Percentiles rank a stretch among this genome's conserved stretches.
These are phyloP conservation scores for Neckera pumila DNA, from an alignment of 225 moss, liverwort and hornwort genomes.

Conservation along the genomic window DNA sequence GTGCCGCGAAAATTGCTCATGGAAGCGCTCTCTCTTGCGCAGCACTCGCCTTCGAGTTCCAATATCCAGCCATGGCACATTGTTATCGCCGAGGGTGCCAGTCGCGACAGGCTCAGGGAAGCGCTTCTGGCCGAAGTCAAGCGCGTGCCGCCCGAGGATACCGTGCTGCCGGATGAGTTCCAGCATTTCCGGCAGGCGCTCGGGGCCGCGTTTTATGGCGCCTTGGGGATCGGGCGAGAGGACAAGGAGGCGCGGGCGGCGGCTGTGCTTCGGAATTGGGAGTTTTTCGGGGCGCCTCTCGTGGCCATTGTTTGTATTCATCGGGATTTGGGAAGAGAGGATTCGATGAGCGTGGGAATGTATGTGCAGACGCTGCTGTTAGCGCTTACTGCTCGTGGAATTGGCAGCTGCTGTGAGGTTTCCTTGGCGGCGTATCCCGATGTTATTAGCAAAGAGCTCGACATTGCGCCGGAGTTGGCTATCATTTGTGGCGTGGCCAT, in stretches of 20 bases:
- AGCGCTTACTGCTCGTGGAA: conserved; percentile 28
- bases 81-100: conserved; percentile 14
- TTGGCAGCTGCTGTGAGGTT: conserved; percentile 29
- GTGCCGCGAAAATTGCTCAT: conserved; percentile 19
- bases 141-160: conserved; percentile 2
- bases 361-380: conserved; percentile 35
- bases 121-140: conserved; percentile 2
- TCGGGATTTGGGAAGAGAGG: conserved; percentile 20
- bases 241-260: conserved; percentile 14
- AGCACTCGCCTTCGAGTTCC: conserved; percentile 27
- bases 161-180: conserved; percentile 15
- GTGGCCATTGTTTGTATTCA: conserved; percentile 41
- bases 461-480: conserved; percentile 17
- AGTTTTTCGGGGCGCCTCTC: conserved; percentile 35
- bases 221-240: conserved; percentile 22
- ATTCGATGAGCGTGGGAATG: conserved; percentile 35
- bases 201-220: conserved; percentile 16
- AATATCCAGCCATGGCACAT: conserved; percentile 50
- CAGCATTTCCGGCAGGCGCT: conserved; percentile 29
- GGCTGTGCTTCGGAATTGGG: conserved; percentile 35
- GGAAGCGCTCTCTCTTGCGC: conserved; percentile 24
- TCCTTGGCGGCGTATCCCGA: conserved; percentile 34
- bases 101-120: conserved; percentile 12
- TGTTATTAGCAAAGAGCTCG: conserved; percentile 7
- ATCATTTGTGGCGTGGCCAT: conserved; percentile 46